phyloP scores from a whole-genome alignment of 1,139 yeast genomes.

The Yamadazyma diospyri region DNA sequence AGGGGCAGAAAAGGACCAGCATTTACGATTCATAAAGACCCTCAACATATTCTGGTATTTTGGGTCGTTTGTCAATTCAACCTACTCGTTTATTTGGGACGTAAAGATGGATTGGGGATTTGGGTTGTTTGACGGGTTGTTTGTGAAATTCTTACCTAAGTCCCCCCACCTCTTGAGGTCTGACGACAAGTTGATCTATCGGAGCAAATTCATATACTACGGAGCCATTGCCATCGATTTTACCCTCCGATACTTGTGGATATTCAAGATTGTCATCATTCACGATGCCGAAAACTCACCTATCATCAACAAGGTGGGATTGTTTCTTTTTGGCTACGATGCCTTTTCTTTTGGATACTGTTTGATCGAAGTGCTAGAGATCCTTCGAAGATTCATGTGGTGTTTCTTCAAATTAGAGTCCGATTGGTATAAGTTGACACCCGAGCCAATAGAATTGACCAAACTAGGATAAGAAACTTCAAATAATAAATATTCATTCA shows the following conservation, averaged over 20 bases:
- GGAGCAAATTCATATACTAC: slow-evolving; percentile 34
- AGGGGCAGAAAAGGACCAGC: slow-evolving; percentile 11
- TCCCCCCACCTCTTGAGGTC: slow-evolving; percentile 19
- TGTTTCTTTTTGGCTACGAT: slow-evolving; percentile 40
- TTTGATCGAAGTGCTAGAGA: slow-evolving; percentile 65
- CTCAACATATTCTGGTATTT: slow-evolving; percentile 47
- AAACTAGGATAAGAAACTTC: slow-evolving; percentile 9
- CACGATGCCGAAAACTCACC: slow-evolving; percentile 21
- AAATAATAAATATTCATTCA: not conserved
- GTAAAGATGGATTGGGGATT: slow-evolving; percentile 85
- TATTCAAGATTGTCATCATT: slow-evolving; percentile 45
- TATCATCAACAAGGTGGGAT: slow-evolving; percentile 19
- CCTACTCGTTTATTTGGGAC: slow-evolving; percentile 87
- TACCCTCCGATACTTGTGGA: slow-evolving; percentile 70
- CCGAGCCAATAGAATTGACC: slow-evolving; percentile 18
- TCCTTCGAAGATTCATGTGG: slow-evolving; percentile 87
- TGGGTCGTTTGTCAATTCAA: slow-evolving; percentile 58
- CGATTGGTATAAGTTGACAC: slow-evolving; percentile 49
- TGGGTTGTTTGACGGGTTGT: slow-evolving; percentile 42
- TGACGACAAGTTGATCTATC: slow-evolving; percentile 19
- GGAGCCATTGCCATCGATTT: slow-evolving; percentile 59
- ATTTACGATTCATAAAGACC: slow-evolving; percentile 10
- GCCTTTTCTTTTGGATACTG: slow-evolving; percentile 60
- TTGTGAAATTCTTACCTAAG: slow-evolving; percentile 8
- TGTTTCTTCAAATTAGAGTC: slow-evolving; percentile 78